Evolutionary conservation across 2,329 filamentous ascomycete species (phyloP).

Genomic region (Anthostomella pinea): DNA sequence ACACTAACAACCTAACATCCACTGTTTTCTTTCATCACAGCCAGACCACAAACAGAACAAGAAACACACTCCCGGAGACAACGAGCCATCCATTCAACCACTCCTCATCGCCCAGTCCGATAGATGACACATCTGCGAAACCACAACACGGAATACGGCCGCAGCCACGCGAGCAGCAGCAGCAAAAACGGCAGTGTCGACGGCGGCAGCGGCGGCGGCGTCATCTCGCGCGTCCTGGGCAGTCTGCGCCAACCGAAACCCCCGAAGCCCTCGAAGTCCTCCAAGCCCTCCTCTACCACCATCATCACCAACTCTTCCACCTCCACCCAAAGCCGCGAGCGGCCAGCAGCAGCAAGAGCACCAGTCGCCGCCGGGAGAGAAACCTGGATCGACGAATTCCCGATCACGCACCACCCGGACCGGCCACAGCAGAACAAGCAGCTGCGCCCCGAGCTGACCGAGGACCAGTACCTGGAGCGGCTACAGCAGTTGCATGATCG

Average conservation of each 20-base stretch:
- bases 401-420: conserved; percentile 17
- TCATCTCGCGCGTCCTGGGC: conserved; percentile 15
- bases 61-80: no score
- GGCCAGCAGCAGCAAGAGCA: not conserved
- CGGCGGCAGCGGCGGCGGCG: conserved; percentile 3
- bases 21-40: no score
- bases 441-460: conserved; percentile 1
- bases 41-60: no score
- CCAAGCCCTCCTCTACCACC: not conserved
- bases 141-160: not conserved
- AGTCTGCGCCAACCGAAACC: conserved; percentile 14
- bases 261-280: no score
- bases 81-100: no score
- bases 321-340: not conserved
- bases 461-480: conserved; percentile 10
- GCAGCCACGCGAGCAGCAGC: not conserved
- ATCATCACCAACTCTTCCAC: not conserved
- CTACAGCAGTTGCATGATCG: conserved; percentile 12
- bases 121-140: no score
- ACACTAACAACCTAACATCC: no score
- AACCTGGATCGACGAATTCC: conserved; percentile 13
- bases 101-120: no score
- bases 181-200: not conserved
- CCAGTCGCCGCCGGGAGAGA: not conserved
- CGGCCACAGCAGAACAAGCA: conserved; percentile 15